A percentile compares a stretch with the other conserved stretches of the same genome.
Conservation (phyloP, 1,139 yeast genomes). For the Magnusiomyces clavatus region DNA sequence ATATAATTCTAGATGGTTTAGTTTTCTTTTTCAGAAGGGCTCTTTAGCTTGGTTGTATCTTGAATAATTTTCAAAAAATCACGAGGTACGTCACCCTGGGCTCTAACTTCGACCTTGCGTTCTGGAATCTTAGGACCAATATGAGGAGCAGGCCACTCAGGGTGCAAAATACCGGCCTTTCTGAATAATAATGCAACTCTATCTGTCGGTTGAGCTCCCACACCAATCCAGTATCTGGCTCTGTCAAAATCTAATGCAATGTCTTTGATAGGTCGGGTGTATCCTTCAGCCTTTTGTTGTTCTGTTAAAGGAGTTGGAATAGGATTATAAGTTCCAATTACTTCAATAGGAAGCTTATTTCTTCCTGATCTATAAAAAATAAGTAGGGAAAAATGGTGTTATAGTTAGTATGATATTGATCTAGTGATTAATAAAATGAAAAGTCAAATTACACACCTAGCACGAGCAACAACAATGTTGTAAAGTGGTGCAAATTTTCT, state of each 20-base stretch:
- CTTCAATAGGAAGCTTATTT: conserved; percentile 86
- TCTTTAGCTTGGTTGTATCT: no score
- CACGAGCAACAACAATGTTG: conserved; percentile 83
- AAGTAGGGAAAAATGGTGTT: not conserved
- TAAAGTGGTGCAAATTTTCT: conserved; percentile 80
- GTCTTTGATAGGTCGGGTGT: conserved; percentile 65
- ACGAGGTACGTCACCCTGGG: not conserved
- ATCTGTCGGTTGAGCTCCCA: conserved; percentile 95
- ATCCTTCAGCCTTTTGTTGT: conserved; percentile 42
- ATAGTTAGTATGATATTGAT: not conserved
- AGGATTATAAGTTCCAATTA: conserved; percentile 89
- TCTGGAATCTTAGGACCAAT: conserved; percentile 12
- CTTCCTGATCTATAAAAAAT: conserved; percentile 46
- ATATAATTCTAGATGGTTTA: no score
- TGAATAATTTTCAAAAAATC: not conserved
- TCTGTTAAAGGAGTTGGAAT: conserved; percentile 62
- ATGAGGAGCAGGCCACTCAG: conserved; percentile 52
- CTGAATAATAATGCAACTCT: conserved; percentile 70
- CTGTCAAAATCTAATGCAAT: conserved; percentile 78
- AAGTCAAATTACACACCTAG: conserved; percentile 31
- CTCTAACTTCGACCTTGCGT: conserved; percentile 9
- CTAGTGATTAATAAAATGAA: not conserved
- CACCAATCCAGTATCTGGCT: conserved; percentile 96
- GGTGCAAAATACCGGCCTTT: conserved; percentile 53
- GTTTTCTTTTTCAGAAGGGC: no score